phyloP scores from a whole-genome alignment of 345 rosid species.

The Cardiospermum halicacabum region DNA sequence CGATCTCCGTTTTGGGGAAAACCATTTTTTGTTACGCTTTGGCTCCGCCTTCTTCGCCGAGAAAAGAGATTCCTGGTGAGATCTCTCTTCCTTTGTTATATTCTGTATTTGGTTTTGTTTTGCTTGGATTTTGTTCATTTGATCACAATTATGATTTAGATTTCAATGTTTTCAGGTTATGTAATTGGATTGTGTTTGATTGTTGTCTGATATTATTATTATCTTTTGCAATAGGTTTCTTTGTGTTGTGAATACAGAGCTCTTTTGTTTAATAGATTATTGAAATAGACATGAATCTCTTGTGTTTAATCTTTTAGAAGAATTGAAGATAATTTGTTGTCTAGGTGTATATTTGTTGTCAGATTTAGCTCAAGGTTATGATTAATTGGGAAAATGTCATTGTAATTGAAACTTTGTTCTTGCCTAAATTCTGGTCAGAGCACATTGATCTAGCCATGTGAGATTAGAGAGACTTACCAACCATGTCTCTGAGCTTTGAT shows the following conservation, averaged over 20 bases:
- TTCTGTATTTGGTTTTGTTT: neutral
- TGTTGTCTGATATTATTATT: neutral
- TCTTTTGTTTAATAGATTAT: no score
- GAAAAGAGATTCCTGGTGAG: constrained; percentile 52
- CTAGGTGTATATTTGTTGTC: no score
- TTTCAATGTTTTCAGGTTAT: neutral
- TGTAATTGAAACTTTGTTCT: neutral
- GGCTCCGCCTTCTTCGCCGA: constrained; percentile 41
- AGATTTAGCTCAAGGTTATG: no score
- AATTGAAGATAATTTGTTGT: no score
- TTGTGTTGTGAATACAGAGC: no score
- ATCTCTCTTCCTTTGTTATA: neutral
- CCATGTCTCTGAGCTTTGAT: no score
- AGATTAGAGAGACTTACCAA: no score
- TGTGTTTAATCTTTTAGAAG: no score
- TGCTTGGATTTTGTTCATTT: neutral
- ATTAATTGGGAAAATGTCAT: no score
- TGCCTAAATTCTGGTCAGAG: neutral
- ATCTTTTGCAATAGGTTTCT: no score
- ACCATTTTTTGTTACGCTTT: constrained; percentile 50
- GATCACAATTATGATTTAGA: neutral
- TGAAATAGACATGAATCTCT: no score
- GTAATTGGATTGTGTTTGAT: neutral
- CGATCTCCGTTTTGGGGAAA: constrained; percentile 62
- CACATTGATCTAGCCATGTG: neutral